Evolutionary conservation across 2,329 filamentous ascomycete genomes (phyloP), one percentile per base, ranked within the genome.

Genomic region (Aspergillus caelatus): DNA sequence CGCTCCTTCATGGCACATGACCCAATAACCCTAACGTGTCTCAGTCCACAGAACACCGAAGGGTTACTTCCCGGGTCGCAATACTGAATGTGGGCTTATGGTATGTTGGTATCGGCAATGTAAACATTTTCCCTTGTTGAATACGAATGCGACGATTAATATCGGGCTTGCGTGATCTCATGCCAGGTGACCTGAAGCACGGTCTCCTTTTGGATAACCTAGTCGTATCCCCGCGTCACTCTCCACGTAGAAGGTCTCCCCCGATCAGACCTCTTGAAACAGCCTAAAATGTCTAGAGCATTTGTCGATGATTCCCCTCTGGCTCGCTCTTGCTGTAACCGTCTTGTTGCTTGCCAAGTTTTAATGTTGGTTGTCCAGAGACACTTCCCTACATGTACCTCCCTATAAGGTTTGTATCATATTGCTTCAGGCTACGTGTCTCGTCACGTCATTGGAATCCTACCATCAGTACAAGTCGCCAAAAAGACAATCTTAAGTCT

Each of bases 1-100:
- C 19, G 39, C 7, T 41, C 6, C 39, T n/a, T 9, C 39, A 9
- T 19, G 16, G 39, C 7, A 41, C 39, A n/a, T 41, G 39, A n/a
- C 39, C 19, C 19, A 9, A 19, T n/a, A 41, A 9, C 39, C 39
- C 39, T 41, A 41, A n/a, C 16, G 16, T 4, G 7, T n/a, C 39
- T 41, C 19, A n/a, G 16, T 4, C 39, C 9, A 41, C 16, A 41
- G 16, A 19, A n/a, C 3, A n/a, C 16, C 7, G 3, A n/a, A 41
- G 39, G 19, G 10, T 3, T n/a, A 10, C 9, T n/a, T n/a, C 8
- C 7, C 16, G 0, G 2, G 6, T n/a, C 19, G 0, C 39, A n/a
- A n/a, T 19, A n/a, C 7, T 8, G 8, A 41, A 9, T 14, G 14
- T 36, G 14, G 2, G 30, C 30, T 32, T 39, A 39, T 7, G 36